Evolutionary conservation across 768 basidiomycete species (phyloP).

Genomic region (Udeniomyces megalosporus): DNA sequence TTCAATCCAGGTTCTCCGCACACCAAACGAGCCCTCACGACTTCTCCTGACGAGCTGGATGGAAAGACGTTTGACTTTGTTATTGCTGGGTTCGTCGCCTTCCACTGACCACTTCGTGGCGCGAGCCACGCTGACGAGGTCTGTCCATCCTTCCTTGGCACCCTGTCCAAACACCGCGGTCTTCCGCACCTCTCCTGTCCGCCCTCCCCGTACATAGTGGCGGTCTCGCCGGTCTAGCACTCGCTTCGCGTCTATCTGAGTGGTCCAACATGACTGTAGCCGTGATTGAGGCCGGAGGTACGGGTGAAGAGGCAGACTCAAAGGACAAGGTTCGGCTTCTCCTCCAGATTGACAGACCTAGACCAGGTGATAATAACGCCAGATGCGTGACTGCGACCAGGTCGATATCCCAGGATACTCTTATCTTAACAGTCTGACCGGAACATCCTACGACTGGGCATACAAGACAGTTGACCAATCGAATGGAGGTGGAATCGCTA

Average conservation of each 20-base stretch:
- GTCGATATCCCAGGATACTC: constrained; percentile 16
- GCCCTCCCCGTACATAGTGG: not conserved
- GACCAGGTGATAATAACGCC: too few species aligned
- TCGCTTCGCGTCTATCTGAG: constrained; percentile 11
- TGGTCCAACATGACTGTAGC: constrained; percentile 15
- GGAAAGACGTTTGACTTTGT: constrained; percentile 16
- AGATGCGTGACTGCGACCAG: too few species aligned
- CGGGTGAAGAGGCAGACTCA: constrained; percentile 5
- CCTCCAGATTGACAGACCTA: too few species aligned
- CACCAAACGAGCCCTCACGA: constrained; percentile 14
- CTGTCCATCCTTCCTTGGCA: not conserved
- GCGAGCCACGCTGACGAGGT: too few species aligned
- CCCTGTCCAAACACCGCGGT: not conserved
- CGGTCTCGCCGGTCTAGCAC: constrained; percentile 13
- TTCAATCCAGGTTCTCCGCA: too few species aligned
- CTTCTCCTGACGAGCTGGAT: not conserved
- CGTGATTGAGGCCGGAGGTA: constrained; percentile 14
- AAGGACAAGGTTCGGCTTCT: not conserved
- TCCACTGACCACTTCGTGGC: too few species aligned
- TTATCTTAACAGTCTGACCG: constrained; percentile 13
- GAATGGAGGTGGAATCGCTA: not conserved
- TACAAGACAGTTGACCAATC: constrained; percentile 22
- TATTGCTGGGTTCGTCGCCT: constrained; percentile 10
- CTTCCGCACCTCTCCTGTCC: not conserved
- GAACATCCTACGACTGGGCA: constrained; percentile 6